phyloP scores from a whole-genome alignment of 2,329 filamentous ascomycete species.

The Sphaceloma murrayae region DNA sequence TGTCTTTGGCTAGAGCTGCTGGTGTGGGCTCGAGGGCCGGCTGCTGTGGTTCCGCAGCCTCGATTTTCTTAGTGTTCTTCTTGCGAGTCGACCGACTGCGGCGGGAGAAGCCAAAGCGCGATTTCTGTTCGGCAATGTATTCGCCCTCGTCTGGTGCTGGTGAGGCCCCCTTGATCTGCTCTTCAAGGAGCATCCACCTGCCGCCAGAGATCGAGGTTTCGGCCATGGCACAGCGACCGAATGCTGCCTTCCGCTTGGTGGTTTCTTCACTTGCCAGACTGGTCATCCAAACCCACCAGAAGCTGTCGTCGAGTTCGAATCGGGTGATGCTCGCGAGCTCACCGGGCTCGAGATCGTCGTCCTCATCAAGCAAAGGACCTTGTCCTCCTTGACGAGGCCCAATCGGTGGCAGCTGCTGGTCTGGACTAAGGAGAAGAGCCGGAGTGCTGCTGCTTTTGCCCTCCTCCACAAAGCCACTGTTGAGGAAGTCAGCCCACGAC shows the following conservation, averaged over 20 bases:
- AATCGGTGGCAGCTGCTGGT: constrained; percentile 83
- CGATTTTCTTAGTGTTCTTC: constrained; percentile 49
- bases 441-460: constrained; percentile 42
- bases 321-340: constrained; percentile 86
- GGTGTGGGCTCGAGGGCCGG: constrained; percentile 36
- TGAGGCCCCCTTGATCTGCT: constrained; percentile 88
- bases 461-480: constrained; percentile 78
- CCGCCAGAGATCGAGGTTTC: constrained; percentile 76
- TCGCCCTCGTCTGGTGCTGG: constrained; percentile 74
- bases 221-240: constrained; percentile 84
- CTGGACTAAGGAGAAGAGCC: constrained; percentile 74
- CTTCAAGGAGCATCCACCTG: constrained; percentile 90
- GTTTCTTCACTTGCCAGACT: constrained; percentile 90
- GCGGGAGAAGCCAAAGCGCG: constrained; percentile 73
- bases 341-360: constrained; percentile 69
- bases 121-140: constrained; percentile 92
- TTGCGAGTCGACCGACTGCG: constrained; percentile 60
- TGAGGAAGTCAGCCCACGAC: constrained; percentile 96
- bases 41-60: constrained; percentile 33
- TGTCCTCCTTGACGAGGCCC: too few relatives aligned
- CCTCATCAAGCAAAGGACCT: constrained; percentile 51
- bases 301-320: constrained; percentile 84
- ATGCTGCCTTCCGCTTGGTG: constrained; percentile 73
- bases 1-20: constrained; percentile 61
- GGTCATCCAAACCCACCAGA: constrained; percentile 99